A percentile compares a stretch with the other conserved stretches of the same genome.
Evolutionary conservation across 202 grass and related monocot genomes (phyloP).

Genomic region (Tripidium arundinaceum): DNA sequence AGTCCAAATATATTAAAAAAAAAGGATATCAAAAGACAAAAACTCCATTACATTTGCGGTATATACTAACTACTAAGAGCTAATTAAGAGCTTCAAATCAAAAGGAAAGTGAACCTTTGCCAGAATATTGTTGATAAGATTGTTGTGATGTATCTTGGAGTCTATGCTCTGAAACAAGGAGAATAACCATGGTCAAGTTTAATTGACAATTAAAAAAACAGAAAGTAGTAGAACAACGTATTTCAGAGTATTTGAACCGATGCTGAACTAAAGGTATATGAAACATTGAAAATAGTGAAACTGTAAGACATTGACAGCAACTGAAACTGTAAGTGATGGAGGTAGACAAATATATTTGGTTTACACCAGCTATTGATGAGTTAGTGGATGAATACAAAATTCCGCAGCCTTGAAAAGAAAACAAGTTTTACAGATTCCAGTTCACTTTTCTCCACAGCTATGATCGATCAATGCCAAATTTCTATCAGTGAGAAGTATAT

Average conservation of each 20-base stretch:
- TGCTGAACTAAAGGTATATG: neutral
- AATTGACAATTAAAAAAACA: neutral
- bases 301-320: neutral
- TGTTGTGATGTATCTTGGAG: slow-evolving; percentile 99
- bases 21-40: neutral
- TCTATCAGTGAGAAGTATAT: neutral
- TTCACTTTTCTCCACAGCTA: neutral
- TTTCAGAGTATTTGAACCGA: neutral
- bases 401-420: neutral
- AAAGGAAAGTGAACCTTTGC: slow-evolving; percentile 64
- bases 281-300: neutral
- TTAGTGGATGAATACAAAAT: neutral
- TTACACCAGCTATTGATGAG: neutral
- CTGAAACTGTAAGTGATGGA: neutral
- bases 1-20: neutral
- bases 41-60: neutral
- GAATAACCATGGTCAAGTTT: slow-evolving; percentile 11
- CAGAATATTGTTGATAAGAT: slow-evolving; percentile 99
- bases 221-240: neutral
- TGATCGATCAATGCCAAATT: neutral
- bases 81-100: slow-evolving; percentile 31
- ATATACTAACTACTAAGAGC: slow-evolving; percentile 10
- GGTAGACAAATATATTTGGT: neutral
- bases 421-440: neutral
- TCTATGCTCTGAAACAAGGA: slow-evolving; percentile 83